Conservation (phyloP, 169 alveolate species). For the Eimeria zaria region DNA sequence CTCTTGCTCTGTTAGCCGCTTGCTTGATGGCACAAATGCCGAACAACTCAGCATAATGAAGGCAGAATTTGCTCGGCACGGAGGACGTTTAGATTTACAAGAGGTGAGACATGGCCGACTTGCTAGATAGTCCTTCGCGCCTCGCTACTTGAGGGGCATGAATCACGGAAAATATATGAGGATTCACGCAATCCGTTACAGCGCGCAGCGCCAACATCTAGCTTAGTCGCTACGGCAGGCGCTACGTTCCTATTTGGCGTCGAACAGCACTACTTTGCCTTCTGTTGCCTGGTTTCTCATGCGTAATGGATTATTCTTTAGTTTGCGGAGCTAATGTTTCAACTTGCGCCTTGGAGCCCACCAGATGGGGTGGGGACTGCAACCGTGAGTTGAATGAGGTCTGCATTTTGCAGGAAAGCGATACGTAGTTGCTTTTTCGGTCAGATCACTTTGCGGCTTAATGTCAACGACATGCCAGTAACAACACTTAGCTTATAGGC, state of each 20-base stretch:
- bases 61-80: slow-evolving; percentile 64
- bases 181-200: neutral
- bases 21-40: slow-evolving; percentile 51
- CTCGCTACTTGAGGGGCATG: neutral
- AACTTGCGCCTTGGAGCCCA: slow-evolving; percentile 5
- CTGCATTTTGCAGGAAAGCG: neutral
- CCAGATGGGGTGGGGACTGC: neutral
- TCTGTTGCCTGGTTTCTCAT: neutral
- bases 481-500: neutral
- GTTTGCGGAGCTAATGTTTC: slow-evolving; percentile 70
- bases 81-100: slow-evolving; percentile 54
- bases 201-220: neutral
- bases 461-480: neutral
- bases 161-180: neutral
- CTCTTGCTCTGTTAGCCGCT: slow-evolving; percentile 51
- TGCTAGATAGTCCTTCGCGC: neutral
- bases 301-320: slow-evolving; percentile 6
- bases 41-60: slow-evolving; percentile 32
- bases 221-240: neutral
- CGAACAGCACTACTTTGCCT: neutral
- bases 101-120: neutral
- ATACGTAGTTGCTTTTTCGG: neutral
- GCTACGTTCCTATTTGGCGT: neutral
- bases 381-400: neutral
- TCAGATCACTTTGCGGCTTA: neutral